Conservation (phyloP, 73 alveolate species). For the Tetrahymena thermophila region DNA sequence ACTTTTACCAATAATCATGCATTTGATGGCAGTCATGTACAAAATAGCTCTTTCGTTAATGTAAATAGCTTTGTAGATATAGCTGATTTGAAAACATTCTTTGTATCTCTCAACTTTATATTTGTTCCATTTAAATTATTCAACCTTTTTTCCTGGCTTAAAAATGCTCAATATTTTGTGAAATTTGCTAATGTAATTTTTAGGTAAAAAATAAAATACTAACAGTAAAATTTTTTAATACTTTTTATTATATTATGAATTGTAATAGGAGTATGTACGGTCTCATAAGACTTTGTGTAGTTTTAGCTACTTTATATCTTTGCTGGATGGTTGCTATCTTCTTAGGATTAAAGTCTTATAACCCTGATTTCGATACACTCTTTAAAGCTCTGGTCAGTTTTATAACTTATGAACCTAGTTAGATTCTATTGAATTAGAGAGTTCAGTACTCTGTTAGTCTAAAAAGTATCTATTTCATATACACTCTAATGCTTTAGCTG, state of each 20-base stretch:
- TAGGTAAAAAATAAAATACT: background rate
- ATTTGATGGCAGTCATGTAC: background rate
- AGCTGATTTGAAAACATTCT: background rate
- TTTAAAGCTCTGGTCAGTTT: background rate
- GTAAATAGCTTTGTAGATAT: background rate
- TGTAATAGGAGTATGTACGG: background rate
- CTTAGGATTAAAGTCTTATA: background rate
- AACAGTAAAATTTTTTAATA: background rate
- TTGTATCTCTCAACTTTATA: background rate
- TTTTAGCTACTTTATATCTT: background rate
- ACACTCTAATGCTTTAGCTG: background rate
- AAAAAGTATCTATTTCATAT: background rate
- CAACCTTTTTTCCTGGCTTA: background rate
- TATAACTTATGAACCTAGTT: background rate
- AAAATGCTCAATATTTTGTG: background rate
- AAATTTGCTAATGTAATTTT: background rate
- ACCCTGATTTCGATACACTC: background rate
- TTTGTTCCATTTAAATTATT: background rate
- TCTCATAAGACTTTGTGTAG: background rate
- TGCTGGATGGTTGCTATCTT: background rate
- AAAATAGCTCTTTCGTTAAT: background rate
- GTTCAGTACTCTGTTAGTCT: background rate
- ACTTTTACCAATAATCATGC: background rate
- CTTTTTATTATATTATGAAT: background rate
- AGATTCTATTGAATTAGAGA: background rate